phyloP scores from a whole-genome alignment of 768 basidiomycete species.

The Leccinum truebloodii region DNA sequence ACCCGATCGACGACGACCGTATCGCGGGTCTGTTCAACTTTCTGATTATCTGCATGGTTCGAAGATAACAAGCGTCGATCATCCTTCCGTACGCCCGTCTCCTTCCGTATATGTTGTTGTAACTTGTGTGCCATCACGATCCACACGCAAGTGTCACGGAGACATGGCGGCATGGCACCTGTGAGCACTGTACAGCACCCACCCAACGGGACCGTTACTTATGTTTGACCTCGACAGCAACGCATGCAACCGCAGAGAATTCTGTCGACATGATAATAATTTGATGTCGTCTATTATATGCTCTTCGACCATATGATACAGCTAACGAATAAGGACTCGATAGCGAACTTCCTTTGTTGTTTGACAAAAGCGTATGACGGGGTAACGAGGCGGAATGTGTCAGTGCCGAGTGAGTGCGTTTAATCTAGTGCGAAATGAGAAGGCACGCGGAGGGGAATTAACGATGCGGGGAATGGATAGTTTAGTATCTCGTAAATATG shows the following conservation, averaged over 20 bases:
- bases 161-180: not conserved
- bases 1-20: not conserved
- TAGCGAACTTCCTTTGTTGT: constrained; percentile 8
- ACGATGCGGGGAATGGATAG: constrained; percentile 17
- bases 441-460: constrained; percentile 19
- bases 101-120: not conserved
- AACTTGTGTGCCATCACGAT: not conserved
- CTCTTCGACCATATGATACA: constrained; percentile 16
- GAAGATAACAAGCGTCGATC: not conserved
- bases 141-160: not conserved
- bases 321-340: constrained; percentile 6
- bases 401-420: constrained; percentile 5
- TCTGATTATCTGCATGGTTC: not conserved
- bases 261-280: no score
- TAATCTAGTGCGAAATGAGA: constrained; percentile 11
- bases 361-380: not conserved
- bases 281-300: no score
- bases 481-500: constrained; percentile 9
- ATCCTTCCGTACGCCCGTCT: not conserved
- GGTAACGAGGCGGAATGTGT: not conserved
- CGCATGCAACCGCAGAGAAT: no score
- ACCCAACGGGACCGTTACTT: no score
- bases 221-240: no score
- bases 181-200: no score
- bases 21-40: not conserved